These are phyloP conservation scores for Ganoderma meredithae DNA, from an alignment of 1,284 basidiomycete genomes.

Conservation along the genomic window DNA sequence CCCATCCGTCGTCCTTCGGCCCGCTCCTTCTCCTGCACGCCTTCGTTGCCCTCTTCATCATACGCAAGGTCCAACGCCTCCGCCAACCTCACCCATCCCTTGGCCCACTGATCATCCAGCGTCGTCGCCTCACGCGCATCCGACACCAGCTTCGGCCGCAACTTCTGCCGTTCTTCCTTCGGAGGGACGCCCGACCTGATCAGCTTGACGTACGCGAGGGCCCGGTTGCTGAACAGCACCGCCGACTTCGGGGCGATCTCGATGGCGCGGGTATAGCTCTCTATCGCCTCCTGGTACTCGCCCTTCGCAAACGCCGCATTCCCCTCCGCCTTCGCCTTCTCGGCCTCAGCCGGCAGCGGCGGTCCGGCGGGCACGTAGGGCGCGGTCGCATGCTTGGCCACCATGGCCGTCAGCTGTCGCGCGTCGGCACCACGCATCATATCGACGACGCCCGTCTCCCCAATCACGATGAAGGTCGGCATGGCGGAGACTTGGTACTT, in stretches of 20 bases:
- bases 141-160: slow-evolving; percentile 5
- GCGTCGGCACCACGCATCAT: slow-evolving; percentile 16
- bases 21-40: background rate
- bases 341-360: slow-evolving; percentile 16
- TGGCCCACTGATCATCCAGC: slow-evolving; percentile 12
- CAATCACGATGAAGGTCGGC: slow-evolving; percentile 20
- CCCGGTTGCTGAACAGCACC: slow-evolving; percentile 17
- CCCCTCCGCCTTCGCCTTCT: slow-evolving; percentile 19
- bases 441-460: slow-evolving; percentile 14
- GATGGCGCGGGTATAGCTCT: slow-evolving; percentile 15
- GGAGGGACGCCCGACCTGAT: slow-evolving; percentile 3
- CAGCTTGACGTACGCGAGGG: slow-evolving; percentile 14
- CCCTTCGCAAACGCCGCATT: slow-evolving; percentile 18
- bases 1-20: background rate
- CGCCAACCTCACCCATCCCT: slow-evolving; percentile 22
- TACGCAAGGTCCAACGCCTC: slow-evolving; percentile 11
- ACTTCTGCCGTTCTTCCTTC: slow-evolving; percentile 11
- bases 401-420: slow-evolving; percentile 14
- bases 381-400: slow-evolving; percentile 12
- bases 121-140: background rate
- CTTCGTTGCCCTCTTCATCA: slow-evolving; percentile 11
- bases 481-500: slow-evolving; percentile 22
- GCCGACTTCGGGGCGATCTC: slow-evolving; percentile 13
- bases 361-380: background rate
- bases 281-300: slow-evolving; percentile 7